These are phyloP conservation scores for Thermothelomyces thermophilus DNA, from an alignment of 2,329 filamentous ascomycete genomes.

Conservation along the genomic window DNA sequence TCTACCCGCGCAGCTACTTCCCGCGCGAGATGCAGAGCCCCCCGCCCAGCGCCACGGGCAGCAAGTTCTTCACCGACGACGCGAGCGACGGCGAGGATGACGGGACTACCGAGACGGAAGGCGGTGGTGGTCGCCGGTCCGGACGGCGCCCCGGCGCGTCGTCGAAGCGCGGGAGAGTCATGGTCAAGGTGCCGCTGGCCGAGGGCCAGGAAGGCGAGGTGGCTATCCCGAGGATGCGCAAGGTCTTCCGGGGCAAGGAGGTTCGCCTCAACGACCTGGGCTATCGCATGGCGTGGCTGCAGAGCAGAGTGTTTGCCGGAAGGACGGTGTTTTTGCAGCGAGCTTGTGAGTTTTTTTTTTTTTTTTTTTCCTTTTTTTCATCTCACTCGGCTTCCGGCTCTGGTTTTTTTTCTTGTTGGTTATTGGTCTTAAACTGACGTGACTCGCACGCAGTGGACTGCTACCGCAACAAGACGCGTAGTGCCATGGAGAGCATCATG, in stretches of 20 bases:
- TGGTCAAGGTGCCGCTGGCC: conserved; percentile 56
- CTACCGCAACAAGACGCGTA: conserved; percentile 86
- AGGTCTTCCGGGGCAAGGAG: conserved; percentile 67
- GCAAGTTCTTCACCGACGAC: conserved; percentile 67
- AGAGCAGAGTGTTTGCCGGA: conserved; percentile 84
- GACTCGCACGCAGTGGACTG: conserved; percentile 71
- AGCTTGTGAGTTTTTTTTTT: conserved; percentile 61
- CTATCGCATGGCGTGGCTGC: conserved; percentile 93
- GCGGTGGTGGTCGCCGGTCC: conserved; percentile 32
- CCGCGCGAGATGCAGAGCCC: conserved; percentile 88
- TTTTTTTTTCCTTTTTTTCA: background rate
- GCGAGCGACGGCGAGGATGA: conserved; percentile 51
- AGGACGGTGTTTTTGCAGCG: conserved; percentile 83
- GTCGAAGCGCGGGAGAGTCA: conserved; percentile 32
- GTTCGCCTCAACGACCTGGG: conserved; percentile 88
- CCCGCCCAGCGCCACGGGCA: conserved; percentile 67
- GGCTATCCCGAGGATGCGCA: conserved; percentile 67
- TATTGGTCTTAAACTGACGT: conserved; percentile 1
- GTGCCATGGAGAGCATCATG: conserved; percentile 69
- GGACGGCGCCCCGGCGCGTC: too few species aligned
- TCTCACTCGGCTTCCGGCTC: background rate
- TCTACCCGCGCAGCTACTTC: conserved; percentile 88
- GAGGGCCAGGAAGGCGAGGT: conserved; percentile 70
- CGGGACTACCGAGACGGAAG: conserved; percentile 45
- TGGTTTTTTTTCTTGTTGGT: too few species aligned